Conservation (phyloP, 2,329 filamentous ascomycete species). For the Exophiala sp. region DNA sequence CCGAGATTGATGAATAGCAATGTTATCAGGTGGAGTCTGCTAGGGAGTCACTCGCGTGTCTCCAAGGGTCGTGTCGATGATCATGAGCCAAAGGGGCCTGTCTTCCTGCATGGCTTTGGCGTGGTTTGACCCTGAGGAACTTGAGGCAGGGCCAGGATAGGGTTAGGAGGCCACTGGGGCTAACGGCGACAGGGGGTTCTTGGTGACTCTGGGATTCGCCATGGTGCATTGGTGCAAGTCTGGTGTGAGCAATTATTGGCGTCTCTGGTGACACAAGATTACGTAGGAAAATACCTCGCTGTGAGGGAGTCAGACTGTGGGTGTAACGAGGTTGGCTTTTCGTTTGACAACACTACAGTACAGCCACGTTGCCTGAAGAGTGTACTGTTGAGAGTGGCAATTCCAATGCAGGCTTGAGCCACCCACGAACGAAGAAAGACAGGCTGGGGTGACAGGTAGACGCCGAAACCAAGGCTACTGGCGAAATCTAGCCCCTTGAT, state of each 20-base stretch:
- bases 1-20: constrained; percentile 21
- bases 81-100: not conserved
- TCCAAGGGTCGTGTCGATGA: constrained; percentile 20
- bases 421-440: not conserved
- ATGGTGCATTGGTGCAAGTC: constrained; percentile 1
- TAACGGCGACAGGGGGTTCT: not conserved
- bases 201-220: constrained; percentile 12
- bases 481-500: constrained; percentile 9
- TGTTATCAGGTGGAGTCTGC: not conserved
- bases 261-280: constrained; percentile 21
- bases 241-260: constrained; percentile 3
- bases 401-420: not conserved
- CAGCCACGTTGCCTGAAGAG: constrained; percentile 22
- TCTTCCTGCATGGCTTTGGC: constrained; percentile 9
- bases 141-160: not conserved
- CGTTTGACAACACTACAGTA: constrained; percentile 9
- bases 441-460: not conserved
- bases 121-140: not conserved
- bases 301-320: constrained; percentile 10
- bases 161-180: not conserved
- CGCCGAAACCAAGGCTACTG: constrained; percentile 15
- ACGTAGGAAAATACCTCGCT: constrained; percentile 21
- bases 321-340: constrained; percentile 8
- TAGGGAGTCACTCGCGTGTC: constrained; percentile 15
- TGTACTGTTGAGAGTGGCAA: constrained; percentile 16